A percentile compares a stretch with the other conserved stretches of the same genome.
These are phyloP conservation scores for Dioscorea dumetorum DNA, from an alignment of 106 monocot species.

Conservation along the genomic window DNA sequence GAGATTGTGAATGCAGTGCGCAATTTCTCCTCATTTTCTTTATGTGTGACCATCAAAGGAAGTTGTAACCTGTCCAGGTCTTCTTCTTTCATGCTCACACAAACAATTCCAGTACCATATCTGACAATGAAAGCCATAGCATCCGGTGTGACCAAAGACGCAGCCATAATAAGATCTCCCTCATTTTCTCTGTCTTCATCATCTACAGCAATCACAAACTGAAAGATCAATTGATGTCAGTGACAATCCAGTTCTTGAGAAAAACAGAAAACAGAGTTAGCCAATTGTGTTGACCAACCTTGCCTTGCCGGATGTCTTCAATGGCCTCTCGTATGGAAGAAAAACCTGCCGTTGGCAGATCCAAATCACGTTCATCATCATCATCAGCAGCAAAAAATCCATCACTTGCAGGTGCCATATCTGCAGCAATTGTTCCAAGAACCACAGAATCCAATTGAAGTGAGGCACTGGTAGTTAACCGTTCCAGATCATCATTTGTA, in stretches of 20 bases:
- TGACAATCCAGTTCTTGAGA: neutral
- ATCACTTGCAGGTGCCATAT: conserved; percentile 25
- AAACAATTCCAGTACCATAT: conserved; percentile 94
- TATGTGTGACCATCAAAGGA: conserved; percentile 73
- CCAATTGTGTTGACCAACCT: conserved; percentile 35
- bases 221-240: conserved; percentile 22
- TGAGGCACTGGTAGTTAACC: conserved; percentile 6
- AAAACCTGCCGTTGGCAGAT: conserved; percentile 71
- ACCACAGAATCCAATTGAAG: conserved; percentile 38
- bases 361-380: conserved; percentile 57
- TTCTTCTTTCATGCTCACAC: conserved; percentile 94
- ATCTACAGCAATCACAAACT: conserved; percentile 93
- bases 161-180: conserved; percentile 99
- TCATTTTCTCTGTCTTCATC: conserved; percentile 97
- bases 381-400: conserved; percentile 42
- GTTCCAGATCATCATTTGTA: conserved; percentile 15
- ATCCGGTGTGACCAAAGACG: conserved; percentile 77
- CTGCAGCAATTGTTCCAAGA: conserved; percentile 42
- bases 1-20: conserved; percentile 84
- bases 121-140: conserved; percentile 89
- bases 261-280: conserved; percentile 3
- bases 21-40: conserved; percentile 86
- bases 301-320: conserved; percentile 86
- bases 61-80: conserved; percentile 81
- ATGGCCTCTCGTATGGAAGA: conserved; percentile 78